These are phyloP conservation scores for Pythium angustatum DNA, from an alignment of 352 stramenopile genomes.

Conservation along the genomic window DNA sequence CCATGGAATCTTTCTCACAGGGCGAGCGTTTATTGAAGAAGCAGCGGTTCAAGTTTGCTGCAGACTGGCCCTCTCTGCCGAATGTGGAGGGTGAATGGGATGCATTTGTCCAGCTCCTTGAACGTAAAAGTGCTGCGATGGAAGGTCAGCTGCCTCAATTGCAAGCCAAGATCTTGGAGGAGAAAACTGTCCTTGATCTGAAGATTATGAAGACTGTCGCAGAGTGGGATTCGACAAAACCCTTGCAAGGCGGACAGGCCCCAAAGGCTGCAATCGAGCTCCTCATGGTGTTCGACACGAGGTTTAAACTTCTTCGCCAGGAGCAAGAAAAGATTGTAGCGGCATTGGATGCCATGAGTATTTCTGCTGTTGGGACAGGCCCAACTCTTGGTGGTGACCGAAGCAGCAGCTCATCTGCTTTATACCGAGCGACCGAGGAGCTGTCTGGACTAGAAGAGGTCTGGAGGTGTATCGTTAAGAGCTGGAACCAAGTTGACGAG, in stretches of 20 bases:
- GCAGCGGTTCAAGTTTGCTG: slow-evolving; percentile 94
- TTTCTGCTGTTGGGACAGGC: slow-evolving; percentile 57
- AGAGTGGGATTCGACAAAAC: slow-evolving; percentile 85
- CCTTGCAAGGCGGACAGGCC: slow-evolving; percentile 67
- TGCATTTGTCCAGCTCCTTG: slow-evolving; percentile 90
- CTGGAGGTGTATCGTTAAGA: slow-evolving; percentile 94
- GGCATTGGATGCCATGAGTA: slow-evolving; percentile 96
- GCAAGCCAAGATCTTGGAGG: slow-evolving; percentile 96
- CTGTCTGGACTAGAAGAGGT: slow-evolving; percentile 97
- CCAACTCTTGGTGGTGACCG: slow-evolving; percentile 74
- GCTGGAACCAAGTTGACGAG: slow-evolving; percentile 86
- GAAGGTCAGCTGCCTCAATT: slow-evolving; percentile 96
- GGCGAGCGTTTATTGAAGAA: slow-evolving; percentile 96
- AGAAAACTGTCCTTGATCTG: slow-evolving; percentile 90
- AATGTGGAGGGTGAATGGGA: slow-evolving; percentile 97
- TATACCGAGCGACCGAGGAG: slow-evolving; percentile 88
- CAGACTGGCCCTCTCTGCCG: slow-evolving; percentile 96
- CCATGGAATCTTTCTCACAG: slow-evolving; percentile 90
- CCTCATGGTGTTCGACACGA: slow-evolving; percentile 84
- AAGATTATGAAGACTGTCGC: slow-evolving; percentile 75
- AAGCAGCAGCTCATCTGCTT: slow-evolving; percentile 60
- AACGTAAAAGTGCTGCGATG: slow-evolving; percentile 92
- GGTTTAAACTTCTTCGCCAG: slow-evolving; percentile 78
- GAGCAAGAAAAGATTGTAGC: slow-evolving; percentile 95
- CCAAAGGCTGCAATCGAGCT: slow-evolving; percentile 75